Conservation (phyloP, 148 eudicot species). For the Cornus controversa region DNA sequence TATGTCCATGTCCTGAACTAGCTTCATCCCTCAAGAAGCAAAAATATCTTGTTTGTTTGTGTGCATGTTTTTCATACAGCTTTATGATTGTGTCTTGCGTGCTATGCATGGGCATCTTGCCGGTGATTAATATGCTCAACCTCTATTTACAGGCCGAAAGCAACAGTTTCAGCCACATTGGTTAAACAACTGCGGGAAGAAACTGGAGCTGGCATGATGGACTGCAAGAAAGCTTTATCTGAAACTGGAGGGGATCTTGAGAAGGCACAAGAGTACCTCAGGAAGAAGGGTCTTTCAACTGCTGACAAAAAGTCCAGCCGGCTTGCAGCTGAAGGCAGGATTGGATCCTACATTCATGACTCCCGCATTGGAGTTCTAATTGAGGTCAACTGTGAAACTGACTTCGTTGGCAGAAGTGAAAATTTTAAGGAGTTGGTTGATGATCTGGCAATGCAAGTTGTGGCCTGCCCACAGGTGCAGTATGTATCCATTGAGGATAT, state of each 20-base stretch:
- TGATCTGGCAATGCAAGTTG: conserved; percentile 98
- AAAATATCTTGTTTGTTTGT: not conserved
- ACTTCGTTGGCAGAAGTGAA: conserved; percentile 87
- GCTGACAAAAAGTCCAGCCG: conserved; percentile 96
- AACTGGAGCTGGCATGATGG: conserved; percentile 99
- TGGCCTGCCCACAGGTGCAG: conserved; percentile 79
- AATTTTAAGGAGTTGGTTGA: conserved; percentile 85
- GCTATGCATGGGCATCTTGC: not conserved
- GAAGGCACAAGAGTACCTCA: conserved; percentile 89
- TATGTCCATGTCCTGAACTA: not conserved
- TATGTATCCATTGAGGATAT: conserved; percentile 77
- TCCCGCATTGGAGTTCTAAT: conserved; percentile 86
- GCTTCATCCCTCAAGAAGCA: not conserved
- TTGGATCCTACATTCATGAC: conserved; percentile 95
- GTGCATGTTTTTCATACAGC: not conserved
- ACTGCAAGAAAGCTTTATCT: conserved; percentile 92
- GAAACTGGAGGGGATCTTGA: conserved; percentile 91
- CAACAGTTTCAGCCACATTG: conserved; percentile 75
- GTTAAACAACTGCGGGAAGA: conserved; percentile 94
- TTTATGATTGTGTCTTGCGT: not conserved
- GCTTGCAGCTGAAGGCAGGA: conserved; percentile 89
- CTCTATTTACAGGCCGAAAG: conserved; percentile 51
- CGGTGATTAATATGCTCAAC: conserved; percentile 6
- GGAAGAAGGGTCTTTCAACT: conserved; percentile 87
- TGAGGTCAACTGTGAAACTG: conserved; percentile 95